phyloP scores from a whole-genome alignment of 768 basidiomycete genomes.

The Serpula lacrymans region DNA sequence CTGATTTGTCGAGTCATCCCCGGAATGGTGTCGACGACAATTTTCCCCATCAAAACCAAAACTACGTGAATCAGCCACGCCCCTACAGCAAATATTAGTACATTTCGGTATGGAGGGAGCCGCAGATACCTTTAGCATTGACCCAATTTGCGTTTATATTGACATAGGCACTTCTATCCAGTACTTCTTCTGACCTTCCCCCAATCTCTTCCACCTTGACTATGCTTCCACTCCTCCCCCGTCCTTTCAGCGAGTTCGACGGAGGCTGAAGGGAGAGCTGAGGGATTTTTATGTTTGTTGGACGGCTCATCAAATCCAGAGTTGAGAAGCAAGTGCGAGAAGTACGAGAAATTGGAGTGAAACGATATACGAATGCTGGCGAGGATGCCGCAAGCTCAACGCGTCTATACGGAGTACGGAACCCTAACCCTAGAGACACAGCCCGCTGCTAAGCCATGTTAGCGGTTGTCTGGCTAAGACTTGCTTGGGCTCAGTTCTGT shows the following conservation, averaged over 20 bases:
- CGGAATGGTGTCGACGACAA: conserved; percentile 90
- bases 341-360: conserved; percentile 2
- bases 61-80: conserved; percentile 98
- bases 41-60: conserved; percentile 85
- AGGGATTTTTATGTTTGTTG: conserved; percentile 55
- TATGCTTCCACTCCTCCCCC: conserved; percentile 67
- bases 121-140: conserved; percentile 75
- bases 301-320: conserved; percentile 42
- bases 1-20: conserved; percentile 92
- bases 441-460: no score
- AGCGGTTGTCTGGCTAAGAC: no score
- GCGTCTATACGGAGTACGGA: no score
- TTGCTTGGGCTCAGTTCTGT: no score
- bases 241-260: conserved; percentile 34
- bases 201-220: conserved; percentile 86
- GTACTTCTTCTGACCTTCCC: conserved; percentile 66
- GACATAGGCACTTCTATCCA: conserved; percentile 76
- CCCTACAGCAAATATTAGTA: conserved; percentile 45
- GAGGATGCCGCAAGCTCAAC: background rate
- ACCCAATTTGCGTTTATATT: conserved; percentile 94
- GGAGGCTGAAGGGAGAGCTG: conserved; percentile 33
- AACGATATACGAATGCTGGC: conserved; percentile 1
- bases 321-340: conserved; percentile 11
- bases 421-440: no score
- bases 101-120: conserved; percentile 4